Percentiles rank a stretch among this genome's conserved stretches.
phyloP scores from a whole-genome alignment of 108 stramenopile species.

The Licmophora abbreviata region DNA sequence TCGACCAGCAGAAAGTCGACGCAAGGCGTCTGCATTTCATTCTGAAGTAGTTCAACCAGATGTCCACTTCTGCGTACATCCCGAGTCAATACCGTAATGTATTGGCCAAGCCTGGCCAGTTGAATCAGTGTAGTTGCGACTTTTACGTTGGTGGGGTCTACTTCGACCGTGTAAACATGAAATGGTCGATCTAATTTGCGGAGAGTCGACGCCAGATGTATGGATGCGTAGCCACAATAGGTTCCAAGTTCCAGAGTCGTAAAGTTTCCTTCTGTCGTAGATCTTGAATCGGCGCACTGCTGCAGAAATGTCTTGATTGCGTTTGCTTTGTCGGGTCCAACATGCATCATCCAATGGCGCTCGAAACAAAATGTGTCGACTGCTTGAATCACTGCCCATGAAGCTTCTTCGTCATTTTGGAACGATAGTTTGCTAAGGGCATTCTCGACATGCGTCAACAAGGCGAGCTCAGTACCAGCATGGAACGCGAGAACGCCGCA shows the following conservation, averaged over 20 bases:
- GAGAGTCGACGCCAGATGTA: constrained; percentile 36
- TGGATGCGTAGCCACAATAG: constrained; percentile 81
- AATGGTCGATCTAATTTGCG: constrained; percentile 20
- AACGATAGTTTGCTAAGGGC: constrained; percentile 7
- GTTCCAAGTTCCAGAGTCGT: constrained; percentile 73
- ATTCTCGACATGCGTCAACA: constrained; percentile 49
- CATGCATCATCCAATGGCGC: constrained; percentile 92
- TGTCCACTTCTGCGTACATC: constrained; percentile 1
- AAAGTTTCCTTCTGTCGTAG: constrained; percentile 17
- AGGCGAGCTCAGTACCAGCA: constrained; percentile 43
- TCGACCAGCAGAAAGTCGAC: constrained; percentile 81
- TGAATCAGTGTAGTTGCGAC: constrained; percentile 52
- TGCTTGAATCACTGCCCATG: constrained; percentile 37
- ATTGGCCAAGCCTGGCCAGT: constrained; percentile 42
- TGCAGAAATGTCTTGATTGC: constrained; percentile 27
- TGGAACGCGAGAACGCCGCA: constrained; percentile 57
- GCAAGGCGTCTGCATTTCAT: not conserved
- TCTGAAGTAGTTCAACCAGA: constrained; percentile 3
- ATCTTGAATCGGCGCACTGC: constrained; percentile 6
- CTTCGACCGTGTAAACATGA: constrained; percentile 62
- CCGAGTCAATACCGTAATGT: constrained; percentile 28
- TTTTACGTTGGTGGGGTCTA: constrained; percentile 31
- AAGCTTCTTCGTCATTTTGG: not conserved
- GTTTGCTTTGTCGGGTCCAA: constrained; percentile 72
- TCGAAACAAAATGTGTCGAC: constrained; percentile 66